A percentile compares a stretch with the other conserved stretches of the same genome.
Evolutionary conservation across 371 early-diverging fungal genomes (phyloP).

Genomic region (Gilbertella persicaria): DNA sequence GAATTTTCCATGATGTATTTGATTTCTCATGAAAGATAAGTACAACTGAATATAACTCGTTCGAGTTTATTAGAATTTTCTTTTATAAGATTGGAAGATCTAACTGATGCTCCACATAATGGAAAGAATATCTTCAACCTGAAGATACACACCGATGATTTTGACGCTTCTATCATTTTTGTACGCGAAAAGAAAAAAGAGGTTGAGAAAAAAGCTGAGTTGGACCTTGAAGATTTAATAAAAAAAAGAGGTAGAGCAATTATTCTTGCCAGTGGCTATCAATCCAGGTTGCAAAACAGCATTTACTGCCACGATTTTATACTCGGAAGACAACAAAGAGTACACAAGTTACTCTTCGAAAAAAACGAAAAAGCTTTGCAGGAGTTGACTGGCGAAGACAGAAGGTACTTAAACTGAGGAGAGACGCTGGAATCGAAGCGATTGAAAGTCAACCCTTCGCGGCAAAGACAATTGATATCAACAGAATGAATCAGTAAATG

Average conservation of each 20-base stretch:
- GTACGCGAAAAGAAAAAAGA: neutral
- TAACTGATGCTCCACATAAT: conserved; percentile 2
- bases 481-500: neutral
- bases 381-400: neutral
- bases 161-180: neutral
- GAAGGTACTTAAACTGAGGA: neutral
- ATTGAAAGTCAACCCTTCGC: neutral
- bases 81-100: too few species aligned
- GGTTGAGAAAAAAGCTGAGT: neutral
- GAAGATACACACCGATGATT: neutral
- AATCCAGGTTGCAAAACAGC: neutral
- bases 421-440: neutral
- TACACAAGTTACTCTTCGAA: neutral
- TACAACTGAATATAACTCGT: too few species aligned
- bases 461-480: neutral
- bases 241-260: neutral
- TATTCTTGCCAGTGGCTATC: neutral
- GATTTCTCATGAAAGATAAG: too few species aligned
- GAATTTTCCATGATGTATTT: too few species aligned
- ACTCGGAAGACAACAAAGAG: conserved; percentile 1
- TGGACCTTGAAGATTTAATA: neutral
- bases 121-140: conserved; percentile 1
- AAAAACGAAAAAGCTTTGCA: neutral
- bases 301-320: neutral
- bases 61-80: too few species aligned